Percentiles rank a stretch among this genome's conserved stretches.
phyloP scores from a whole-genome alignment of 2,329 filamentous ascomycete genomes.

The Simplicillium aogashimaense region DNA sequence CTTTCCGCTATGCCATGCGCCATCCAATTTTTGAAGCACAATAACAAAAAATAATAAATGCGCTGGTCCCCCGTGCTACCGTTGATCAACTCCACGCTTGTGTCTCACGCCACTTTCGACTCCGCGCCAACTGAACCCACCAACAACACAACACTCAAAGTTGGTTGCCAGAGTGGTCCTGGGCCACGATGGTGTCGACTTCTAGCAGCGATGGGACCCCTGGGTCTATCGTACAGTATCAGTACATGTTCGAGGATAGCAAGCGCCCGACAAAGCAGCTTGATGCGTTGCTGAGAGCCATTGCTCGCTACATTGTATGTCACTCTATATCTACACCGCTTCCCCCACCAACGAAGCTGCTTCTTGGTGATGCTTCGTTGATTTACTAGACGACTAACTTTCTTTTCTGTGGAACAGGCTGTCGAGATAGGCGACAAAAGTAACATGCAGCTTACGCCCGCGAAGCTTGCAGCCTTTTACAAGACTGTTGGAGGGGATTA shows the following conservation, averaged over 20 bases:
- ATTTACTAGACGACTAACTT: not conserved
- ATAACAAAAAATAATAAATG: too few species aligned
- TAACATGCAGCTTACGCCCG: conserved; percentile 45
- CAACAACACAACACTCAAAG: too few species aligned
- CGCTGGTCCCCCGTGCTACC: too few species aligned
- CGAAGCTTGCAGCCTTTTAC: conserved; percentile 70
- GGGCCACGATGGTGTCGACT: conserved; percentile 14
- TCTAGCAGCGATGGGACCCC: conserved; percentile 8
- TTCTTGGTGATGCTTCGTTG: not conserved
- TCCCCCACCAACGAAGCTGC: conserved; percentile 3
- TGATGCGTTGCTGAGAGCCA: conserved; percentile 56
- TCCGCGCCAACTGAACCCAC: too few species aligned
- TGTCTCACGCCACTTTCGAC: too few species aligned
- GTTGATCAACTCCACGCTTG: too few species aligned
- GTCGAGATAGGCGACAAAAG: conserved; percentile 48
- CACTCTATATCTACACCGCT: conserved; percentile 1
- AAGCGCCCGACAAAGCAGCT: conserved; percentile 59
- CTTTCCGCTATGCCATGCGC: too few species aligned
- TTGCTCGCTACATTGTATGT: conserved; percentile 62
- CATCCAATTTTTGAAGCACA: too few species aligned
- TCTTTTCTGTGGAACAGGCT: conserved; percentile 27
- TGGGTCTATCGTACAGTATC: conserved; percentile 34
- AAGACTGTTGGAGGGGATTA: conserved; percentile 65
- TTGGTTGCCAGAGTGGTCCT: too few species aligned
- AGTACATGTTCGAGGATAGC: conserved; percentile 57